Conservation (phyloP, 345 rosid species). For the Pugionium dolabratum region DNA sequence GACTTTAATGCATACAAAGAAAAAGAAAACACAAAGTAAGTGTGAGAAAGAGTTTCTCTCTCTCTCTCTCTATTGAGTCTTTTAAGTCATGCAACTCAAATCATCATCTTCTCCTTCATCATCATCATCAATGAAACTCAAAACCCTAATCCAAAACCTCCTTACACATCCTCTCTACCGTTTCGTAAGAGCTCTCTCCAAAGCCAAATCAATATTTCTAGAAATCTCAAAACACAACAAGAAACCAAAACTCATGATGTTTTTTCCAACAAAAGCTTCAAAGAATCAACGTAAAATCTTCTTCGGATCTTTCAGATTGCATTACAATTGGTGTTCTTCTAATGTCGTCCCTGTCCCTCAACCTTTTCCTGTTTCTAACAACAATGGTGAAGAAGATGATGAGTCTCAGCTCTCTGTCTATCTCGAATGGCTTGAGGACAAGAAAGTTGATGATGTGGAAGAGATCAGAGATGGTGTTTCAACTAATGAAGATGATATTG, state of each 20-base stretch:
- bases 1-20: background rate
- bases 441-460: constrained; percentile 29
- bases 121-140: constrained; percentile 52
- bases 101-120: constrained; percentile 4
- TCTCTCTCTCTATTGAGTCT: constrained; percentile 9
- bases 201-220: constrained; percentile 60
- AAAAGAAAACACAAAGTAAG: constrained; percentile 18
- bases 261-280: constrained; percentile 45
- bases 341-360: constrained; percentile 62
- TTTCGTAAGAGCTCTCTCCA: constrained; percentile 55
- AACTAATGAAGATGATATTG: constrained; percentile 55
- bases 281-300: constrained; percentile 58
- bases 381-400: constrained; percentile 29
- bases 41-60: constrained; percentile 31
- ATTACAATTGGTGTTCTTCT: constrained; percentile 92
- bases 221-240: constrained; percentile 46
- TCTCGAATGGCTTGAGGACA: constrained; percentile 84
- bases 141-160: constrained; percentile 69
- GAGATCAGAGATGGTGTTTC: constrained; percentile 19
- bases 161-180: constrained; percentile 59
- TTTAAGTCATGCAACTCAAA: constrained; percentile 29
- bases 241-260: constrained; percentile 37
- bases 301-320: constrained; percentile 82
- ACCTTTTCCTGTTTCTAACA: constrained; percentile 35
- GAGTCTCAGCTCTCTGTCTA: constrained; percentile 60